Percentiles rank a stretch among this genome's conserved stretches.
Evolutionary conservation across 2,329 filamentous ascomycete genomes (phyloP).

Genomic region (Zymoseptoria tritici): DNA sequence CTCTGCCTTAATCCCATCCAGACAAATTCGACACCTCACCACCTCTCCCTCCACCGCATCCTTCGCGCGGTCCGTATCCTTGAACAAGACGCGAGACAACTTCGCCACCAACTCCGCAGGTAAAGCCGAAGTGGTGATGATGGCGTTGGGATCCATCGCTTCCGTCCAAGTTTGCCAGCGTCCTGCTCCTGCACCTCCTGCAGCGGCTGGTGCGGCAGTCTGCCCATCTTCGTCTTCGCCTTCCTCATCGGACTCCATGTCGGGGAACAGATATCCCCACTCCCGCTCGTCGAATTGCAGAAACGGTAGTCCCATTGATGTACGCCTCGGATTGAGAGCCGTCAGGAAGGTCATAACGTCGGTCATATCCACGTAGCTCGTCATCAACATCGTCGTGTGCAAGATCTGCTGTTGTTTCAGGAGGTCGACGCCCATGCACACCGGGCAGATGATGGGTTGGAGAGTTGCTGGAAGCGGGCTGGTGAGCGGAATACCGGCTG

Average conservation of each 20-base stretch:
- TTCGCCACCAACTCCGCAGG: conserved; percentile 14
- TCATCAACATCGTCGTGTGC: conserved; percentile 10
- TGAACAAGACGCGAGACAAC: conserved; percentile 12
- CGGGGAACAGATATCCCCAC: conserved; percentile 22
- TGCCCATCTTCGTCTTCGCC: conserved; percentile 18
- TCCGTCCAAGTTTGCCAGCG: conserved; percentile 19
- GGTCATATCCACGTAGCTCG: conserved; percentile 2
- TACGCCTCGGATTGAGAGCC: conserved; percentile 13
- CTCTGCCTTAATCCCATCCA: conserved; percentile 11
- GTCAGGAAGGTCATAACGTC: conserved; percentile 11
- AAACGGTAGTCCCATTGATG: conserved; percentile 14
- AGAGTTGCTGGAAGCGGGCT: conserved; percentile 1
- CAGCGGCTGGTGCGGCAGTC: neutral
- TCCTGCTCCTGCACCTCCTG: conserved; percentile 2
- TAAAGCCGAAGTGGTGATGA: conserved; percentile 7
- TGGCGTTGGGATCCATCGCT: conserved; percentile 19
- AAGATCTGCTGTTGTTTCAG: conserved; percentile 19
- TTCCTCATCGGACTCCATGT: conserved; percentile 15
- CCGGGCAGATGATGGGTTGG: conserved; percentile 19
- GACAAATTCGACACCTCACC: conserved; percentile 14
- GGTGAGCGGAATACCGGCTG: neutral
- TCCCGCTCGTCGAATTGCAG: conserved; percentile 24
- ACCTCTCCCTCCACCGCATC: conserved; percentile 1
- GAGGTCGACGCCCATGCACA: conserved; percentile 21
- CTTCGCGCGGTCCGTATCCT: neutral